A percentile compares a stretch with the other conserved stretches of the same genome.
Conservation (phyloP, 2,329 filamentous ascomycete species). For the Stromatinia cepivora region DNA sequence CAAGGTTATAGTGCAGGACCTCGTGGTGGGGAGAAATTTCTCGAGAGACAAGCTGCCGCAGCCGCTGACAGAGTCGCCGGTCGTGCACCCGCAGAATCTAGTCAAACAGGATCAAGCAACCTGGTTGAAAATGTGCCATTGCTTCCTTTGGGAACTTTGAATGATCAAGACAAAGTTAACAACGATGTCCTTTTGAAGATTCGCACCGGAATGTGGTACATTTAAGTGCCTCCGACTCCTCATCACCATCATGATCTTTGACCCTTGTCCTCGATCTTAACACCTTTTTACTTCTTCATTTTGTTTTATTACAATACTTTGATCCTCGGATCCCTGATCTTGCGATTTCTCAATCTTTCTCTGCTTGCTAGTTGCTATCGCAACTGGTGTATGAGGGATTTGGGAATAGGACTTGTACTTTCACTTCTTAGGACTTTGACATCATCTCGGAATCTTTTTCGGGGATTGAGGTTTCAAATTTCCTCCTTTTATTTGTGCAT, state of each 20-base stretch:
- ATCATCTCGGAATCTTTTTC: background rate
- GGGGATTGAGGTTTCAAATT: background rate
- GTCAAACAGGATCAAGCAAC: constrained; percentile 28
- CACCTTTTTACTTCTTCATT: constrained; percentile 28
- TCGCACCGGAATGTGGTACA: constrained; percentile 41
- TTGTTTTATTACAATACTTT: constrained; percentile 30
- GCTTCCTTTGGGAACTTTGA: constrained; percentile 33
- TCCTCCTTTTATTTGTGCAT: constrained; percentile 4
- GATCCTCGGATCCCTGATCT: constrained; percentile 29
- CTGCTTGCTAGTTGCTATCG: background rate
- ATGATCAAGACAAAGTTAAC: constrained; percentile 22
- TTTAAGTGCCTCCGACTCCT: constrained; percentile 28
- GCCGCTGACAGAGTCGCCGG: constrained; percentile 27
- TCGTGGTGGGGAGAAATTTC: constrained; percentile 47
- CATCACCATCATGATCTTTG: constrained; percentile 23
- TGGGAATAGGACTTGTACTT: constrained; percentile 27
- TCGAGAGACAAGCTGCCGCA: constrained; percentile 33
- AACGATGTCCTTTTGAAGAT: constrained; percentile 28
- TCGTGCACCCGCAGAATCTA: constrained; percentile 27
- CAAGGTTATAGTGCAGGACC: constrained; percentile 48
- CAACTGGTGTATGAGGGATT: constrained; percentile 4
- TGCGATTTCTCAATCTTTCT: constrained; percentile 2
- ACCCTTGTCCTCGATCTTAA: constrained; percentile 28
- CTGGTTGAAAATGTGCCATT: constrained; percentile 33
- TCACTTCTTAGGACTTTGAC: constrained; percentile 31